These are phyloP conservation scores for Penicillium flavigenum DNA, from an alignment of 495 filamentous ascomycete genomes.

Conservation along the genomic window DNA sequence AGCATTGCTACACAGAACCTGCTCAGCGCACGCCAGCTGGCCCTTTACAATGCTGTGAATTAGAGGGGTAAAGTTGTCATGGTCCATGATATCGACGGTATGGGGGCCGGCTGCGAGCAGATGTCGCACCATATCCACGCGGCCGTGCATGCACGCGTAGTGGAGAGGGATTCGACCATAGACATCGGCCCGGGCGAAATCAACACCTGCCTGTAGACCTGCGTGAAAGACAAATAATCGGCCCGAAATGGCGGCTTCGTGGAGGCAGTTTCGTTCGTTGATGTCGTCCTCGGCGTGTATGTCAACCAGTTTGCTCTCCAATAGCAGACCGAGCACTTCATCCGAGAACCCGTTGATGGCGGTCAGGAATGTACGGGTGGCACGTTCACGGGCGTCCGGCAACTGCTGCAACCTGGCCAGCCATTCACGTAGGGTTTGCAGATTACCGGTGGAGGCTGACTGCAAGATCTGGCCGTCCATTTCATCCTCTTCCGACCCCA, in stretches of 20 bases:
- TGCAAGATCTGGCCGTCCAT: constrained; percentile 85
- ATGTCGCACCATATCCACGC: constrained; percentile 75
- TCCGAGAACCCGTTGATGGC: constrained; percentile 83
- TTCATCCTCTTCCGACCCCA: constrained; percentile 79
- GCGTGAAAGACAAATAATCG: constrained; percentile 71
- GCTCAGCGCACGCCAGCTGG: constrained; percentile 72
- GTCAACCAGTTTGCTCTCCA: constrained; percentile 80
- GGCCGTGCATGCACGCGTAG: constrained; percentile 94
- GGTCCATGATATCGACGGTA: constrained; percentile 83
- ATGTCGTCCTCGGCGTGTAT: constrained; percentile 91
- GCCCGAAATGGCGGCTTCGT: constrained; percentile 90
- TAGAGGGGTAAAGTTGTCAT: constrained; percentile 94
- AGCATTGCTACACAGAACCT: constrained; percentile 69
- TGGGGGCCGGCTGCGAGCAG: constrained; percentile 59
- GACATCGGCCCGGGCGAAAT: constrained; percentile 78
- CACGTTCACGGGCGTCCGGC: constrained; percentile 64
- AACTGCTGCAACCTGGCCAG: constrained; percentile 52
- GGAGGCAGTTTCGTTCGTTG: constrained; percentile 92
- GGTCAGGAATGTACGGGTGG: constrained; percentile 85
- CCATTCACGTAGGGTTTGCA: constrained; percentile 61
- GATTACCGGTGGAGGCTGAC: constrained; percentile 74
- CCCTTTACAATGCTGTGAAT: constrained; percentile 92
- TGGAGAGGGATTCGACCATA: constrained; percentile 93
- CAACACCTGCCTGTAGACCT: constrained; percentile 67
- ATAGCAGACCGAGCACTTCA: constrained; percentile 68